These are phyloP conservation scores for Iodosphaeria phyllophila DNA, from an alignment of 2,329 filamentous ascomycete species.

Conservation along the genomic window DNA sequence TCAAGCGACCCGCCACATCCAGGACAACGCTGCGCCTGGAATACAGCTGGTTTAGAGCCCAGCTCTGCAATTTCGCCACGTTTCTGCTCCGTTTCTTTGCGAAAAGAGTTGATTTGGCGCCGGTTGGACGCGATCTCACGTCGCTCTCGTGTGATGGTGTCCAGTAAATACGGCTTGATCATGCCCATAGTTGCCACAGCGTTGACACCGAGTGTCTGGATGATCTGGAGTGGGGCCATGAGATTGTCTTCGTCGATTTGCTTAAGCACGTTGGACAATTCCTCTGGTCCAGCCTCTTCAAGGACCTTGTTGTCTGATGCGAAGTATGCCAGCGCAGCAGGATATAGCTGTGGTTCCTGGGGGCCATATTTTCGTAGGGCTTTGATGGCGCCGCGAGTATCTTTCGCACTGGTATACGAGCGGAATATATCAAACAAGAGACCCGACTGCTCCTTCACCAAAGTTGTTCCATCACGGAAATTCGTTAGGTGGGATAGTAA, in stretches of 20 bases:
- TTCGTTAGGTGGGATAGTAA: constrained; percentile 80
- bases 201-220: constrained; percentile 61
- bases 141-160: constrained; percentile 76
- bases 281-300: constrained; percentile 65
- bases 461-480: constrained; percentile 75
- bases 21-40: constrained; percentile 77
- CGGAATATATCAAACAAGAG: constrained; percentile 91
- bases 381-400: constrained; percentile 78
- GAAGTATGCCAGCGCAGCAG: constrained; percentile 83
- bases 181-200: constrained; percentile 88
- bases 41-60: constrained; percentile 62
- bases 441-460: constrained; percentile 87
- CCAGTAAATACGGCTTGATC: constrained; percentile 79
- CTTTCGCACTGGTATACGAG: constrained; percentile 81
- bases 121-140: constrained; percentile 69
- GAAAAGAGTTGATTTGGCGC: constrained; percentile 66
- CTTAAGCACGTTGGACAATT: constrained; percentile 60
- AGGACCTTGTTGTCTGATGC: constrained; percentile 69
- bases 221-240: constrained; percentile 91
- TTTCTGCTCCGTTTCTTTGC: constrained; percentile 65
- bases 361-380: constrained; percentile 83
- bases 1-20: constrained; percentile 65
- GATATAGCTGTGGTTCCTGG: constrained; percentile 79
- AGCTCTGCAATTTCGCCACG: constrained; percentile 63
- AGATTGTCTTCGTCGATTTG: constrained; percentile 82